Percentiles rank a stretch among this genome's conserved stretches.
Conservation (phyloP, 805 yeast genomes). For the Naumovozyma castellii region DNA sequence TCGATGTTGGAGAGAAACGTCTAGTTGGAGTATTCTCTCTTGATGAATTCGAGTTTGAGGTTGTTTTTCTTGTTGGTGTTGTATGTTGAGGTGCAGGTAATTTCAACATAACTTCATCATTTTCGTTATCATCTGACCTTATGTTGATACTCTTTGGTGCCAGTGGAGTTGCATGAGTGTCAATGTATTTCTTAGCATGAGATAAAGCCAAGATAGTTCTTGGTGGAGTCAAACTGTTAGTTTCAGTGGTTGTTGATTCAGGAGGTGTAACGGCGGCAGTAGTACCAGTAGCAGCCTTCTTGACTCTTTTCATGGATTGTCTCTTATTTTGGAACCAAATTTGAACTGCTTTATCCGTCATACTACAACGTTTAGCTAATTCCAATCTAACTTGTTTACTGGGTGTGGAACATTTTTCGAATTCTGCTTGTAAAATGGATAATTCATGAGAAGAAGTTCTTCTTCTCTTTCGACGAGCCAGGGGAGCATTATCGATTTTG, state of each 20-base stretch:
- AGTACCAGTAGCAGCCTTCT: conserved; percentile 5
- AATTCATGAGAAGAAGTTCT: conserved; percentile 88
- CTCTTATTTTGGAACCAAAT: conserved; percentile 97
- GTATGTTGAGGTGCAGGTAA: conserved; percentile 1
- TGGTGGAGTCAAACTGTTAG: conserved; percentile 2
- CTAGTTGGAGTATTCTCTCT: conserved; percentile 1
- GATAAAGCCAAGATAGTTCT: not conserved
- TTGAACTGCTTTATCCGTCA: conserved; percentile 97
- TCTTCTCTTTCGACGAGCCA: conserved; percentile 90
- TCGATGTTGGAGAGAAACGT: conserved; percentile 9
- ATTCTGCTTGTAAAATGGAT: conserved; percentile 71
- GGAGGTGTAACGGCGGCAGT: no score
- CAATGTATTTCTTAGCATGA: not conserved
- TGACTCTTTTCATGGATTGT: conserved; percentile 61
- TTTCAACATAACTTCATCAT: no score
- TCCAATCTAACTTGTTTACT: conserved; percentile 63
- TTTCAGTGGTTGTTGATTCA: no score
- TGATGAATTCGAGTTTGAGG: not conserved
- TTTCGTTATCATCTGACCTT: not conserved
- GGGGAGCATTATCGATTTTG: conserved; percentile 76
- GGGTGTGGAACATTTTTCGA: conserved; percentile 70
- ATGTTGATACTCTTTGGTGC: conserved; percentile 1
- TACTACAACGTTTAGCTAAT: conserved; percentile 71
- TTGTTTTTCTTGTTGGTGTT: conserved; percentile 12
- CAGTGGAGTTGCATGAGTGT: conserved; percentile 3